Evolutionary conservation across 1,139 yeast species (phyloP), one percentile per base, ranked within the genome.

Genomic region (Hansenula anomala): DNA sequence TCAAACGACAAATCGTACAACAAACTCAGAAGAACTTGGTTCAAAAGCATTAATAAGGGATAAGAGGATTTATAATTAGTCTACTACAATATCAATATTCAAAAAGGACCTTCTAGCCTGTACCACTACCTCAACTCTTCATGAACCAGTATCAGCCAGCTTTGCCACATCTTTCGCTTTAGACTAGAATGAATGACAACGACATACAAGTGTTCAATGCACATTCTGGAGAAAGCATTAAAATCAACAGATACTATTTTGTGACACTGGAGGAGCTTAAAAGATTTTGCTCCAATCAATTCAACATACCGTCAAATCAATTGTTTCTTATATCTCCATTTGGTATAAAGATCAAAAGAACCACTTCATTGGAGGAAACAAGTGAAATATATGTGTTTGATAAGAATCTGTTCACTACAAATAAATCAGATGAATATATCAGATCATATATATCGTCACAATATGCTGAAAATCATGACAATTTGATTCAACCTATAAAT

Each of bases 311-410:
- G 1, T 40, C 49, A 1, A 73, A 69, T 20, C 73, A 78, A 47
- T 56, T 80, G 32, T 76, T 82, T 47, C 60, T 83, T n/a, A 59
- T 83, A 33, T 71, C 85, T 1, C 76, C 86, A 3, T 80, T 73
- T 59, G 92, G 89, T 0, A 69, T 74, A 34, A 78, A 74, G 49
- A 63, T 81, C 47, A 78, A 75, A 55, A 77, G 68, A 49, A 64
- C 68, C 29, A 69, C 72, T 53, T 50, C 51, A 12, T 42, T 46
- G 31, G 57, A 50, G 34, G 50, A 47, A 17, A 37, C 36, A 28
- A 62, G 61, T 38, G 83, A 78, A 40, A 64, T 81, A 4, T 81
- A 72, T 55, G 77, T 75, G 1, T 80, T 69, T 58, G 86, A 81
- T 54, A 73, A 80, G 52, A 63, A 77, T 37, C 58, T 75, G 35